These are phyloP conservation scores for Cryphonectria parasitica DNA, from an alignment of 2,329 filamentous ascomycete genomes.

Conservation along the genomic window DNA sequence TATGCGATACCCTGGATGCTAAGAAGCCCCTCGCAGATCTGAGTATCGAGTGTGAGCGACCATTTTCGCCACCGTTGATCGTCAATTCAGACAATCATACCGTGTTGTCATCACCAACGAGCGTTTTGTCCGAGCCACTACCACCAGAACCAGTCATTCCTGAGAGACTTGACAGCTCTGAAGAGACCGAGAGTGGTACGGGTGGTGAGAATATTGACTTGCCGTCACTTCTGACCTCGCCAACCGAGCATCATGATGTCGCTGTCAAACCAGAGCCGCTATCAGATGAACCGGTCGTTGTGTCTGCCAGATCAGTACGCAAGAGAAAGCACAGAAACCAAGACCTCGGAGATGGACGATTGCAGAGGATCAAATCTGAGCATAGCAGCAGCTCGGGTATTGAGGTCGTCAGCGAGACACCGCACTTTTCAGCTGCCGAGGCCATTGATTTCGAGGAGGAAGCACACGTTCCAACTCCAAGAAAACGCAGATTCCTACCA, in stretches of 20 bases:
- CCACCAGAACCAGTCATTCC: background rate
- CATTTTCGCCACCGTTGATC: slow-evolving; percentile 1
- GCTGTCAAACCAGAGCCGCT: slow-evolving; percentile 56
- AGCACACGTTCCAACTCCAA: slow-evolving; percentile 48
- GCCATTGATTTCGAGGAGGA: slow-evolving; percentile 65
- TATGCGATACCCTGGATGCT: background rate
- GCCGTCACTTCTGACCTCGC: slow-evolving; percentile 37
- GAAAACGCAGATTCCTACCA: slow-evolving; percentile 37
- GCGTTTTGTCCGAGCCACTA: background rate
- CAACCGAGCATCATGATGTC: slow-evolving; percentile 6
- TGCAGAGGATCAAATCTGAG: slow-evolving; percentile 50
- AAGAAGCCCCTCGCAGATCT: background rate
- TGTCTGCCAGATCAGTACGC: slow-evolving; percentile 54
- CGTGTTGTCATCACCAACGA: background rate
- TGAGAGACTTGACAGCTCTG: slow-evolving; percentile 14
- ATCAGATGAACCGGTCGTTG: slow-evolving; percentile 55
- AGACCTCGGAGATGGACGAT: slow-evolving; percentile 30
- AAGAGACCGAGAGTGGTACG: background rate
- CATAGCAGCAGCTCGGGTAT: slow-evolving; percentile 38
- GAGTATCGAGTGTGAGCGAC: background rate
- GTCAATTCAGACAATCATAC: background rate
- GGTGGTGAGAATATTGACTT: slow-evolving; percentile 32
- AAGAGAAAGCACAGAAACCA: slow-evolving; percentile 48
- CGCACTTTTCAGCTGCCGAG: slow-evolving; percentile 49
- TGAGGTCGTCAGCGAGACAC: slow-evolving; percentile 34